phyloP scores from a whole-genome alignment of 192 early-diverging fungal species.

The Hyaloraphidium curvatum region DNA sequence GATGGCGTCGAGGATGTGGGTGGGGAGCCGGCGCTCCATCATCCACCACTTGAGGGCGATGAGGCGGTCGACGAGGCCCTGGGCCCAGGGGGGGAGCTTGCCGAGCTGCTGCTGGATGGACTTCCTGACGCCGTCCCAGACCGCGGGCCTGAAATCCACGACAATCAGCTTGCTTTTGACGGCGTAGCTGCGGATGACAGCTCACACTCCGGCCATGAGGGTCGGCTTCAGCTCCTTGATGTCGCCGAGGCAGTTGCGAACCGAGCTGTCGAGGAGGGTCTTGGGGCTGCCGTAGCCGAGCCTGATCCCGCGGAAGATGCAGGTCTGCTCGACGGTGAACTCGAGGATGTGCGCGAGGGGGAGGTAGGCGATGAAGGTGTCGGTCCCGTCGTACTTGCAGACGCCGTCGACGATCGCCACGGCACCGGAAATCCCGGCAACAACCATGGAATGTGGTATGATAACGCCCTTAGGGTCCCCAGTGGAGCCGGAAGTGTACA shows the following conservation, averaged over 20 bases:
- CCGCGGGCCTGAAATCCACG: conserved; percentile 62
- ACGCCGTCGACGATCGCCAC: conserved; percentile 56
- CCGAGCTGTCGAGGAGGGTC: conserved; percentile 46
- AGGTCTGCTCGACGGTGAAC: conserved; percentile 58
- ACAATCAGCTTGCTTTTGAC: conserved; percentile 51
- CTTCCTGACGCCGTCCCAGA: conserved; percentile 76
- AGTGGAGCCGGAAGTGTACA: conserved; percentile 6
- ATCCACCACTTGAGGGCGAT: conserved; percentile 52
- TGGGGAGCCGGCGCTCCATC: conserved; percentile 38
- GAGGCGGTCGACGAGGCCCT: conserved; percentile 52
- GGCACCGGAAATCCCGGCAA: conserved; percentile 25
- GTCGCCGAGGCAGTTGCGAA: conserved; percentile 48
- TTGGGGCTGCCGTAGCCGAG: conserved; percentile 47
- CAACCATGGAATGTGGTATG: conserved; percentile 60
- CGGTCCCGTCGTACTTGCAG: conserved; percentile 34
- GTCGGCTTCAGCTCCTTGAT: conserved; percentile 52
- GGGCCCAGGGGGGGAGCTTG: conserved; percentile 23
- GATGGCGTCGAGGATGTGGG: conserved; percentile 44
- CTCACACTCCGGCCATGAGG: conserved; percentile 57
- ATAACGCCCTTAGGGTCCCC: conserved; percentile 75
- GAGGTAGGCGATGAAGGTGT: conserved; percentile 38
- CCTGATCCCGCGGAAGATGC: conserved; percentile 43
- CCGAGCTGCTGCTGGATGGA: conserved; percentile 46
- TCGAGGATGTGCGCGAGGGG: conserved; percentile 63
- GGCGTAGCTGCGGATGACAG: conserved; percentile 37